Evolutionary conservation across 2,329 filamentous ascomycete genomes (phyloP).

Genomic region (Acarospora socialis): DNA sequence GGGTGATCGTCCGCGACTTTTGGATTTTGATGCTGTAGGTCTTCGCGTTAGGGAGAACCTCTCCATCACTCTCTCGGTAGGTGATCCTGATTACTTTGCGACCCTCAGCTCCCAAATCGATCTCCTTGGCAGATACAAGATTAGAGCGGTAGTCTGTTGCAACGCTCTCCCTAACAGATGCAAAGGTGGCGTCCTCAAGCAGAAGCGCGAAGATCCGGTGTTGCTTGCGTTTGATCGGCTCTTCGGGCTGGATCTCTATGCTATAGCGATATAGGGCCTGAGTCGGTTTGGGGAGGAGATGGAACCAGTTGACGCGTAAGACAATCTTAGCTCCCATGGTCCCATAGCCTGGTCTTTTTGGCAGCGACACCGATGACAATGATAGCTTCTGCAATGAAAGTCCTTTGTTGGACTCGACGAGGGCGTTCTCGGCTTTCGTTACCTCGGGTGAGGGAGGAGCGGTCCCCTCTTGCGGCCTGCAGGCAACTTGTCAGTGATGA

Average conservation of each 20-base stretch:
- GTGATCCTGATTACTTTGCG: not conserved
- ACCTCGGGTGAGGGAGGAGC: not conserved
- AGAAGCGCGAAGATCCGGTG: conserved; percentile 7
- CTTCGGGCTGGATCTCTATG: conserved; percentile 1
- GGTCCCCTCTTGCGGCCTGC: not conserved
- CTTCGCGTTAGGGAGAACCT: conserved; percentile 4
- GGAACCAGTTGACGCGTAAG: conserved; percentile 14
- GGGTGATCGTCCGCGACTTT: not conserved
- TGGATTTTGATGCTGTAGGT: conserved; percentile 7
- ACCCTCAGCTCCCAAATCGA: not conserved
- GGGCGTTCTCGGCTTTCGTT: conserved; percentile 4
- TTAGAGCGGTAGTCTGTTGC: conserved; percentile 1
- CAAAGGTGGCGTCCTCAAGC: conserved; percentile 1
- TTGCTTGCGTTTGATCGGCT: not conserved
- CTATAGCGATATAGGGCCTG: conserved; percentile 8
- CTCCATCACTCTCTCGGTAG: conserved; percentile 5
- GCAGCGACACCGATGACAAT: conserved; percentile 7
- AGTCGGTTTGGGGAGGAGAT: conserved; percentile 5
- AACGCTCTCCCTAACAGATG: not conserved
- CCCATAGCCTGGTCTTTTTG: conserved; percentile 11
- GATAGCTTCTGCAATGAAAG: conserved; percentile 7
- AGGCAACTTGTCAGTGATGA: conserved; percentile 3
- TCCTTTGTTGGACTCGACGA: conserved; percentile 1
- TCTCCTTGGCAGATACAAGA: not conserved
- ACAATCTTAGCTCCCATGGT: conserved; percentile 7